Evolutionary conservation across 1,284 basidiomycete species (phyloP), one percentile per base, ranked within the genome.

Genomic region (Somion occarium): DNA sequence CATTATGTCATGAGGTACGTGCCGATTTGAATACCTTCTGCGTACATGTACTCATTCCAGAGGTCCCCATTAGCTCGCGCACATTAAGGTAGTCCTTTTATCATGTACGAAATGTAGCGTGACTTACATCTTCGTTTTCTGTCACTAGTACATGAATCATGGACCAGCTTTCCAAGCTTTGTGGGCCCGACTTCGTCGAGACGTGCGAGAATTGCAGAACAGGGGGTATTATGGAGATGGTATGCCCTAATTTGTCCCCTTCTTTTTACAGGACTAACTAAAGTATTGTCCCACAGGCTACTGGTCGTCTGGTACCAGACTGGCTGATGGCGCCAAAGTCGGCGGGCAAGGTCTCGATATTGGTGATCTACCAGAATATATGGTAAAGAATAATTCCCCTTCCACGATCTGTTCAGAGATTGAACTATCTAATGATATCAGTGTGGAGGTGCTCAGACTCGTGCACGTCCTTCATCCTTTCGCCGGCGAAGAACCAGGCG

Each of bases 201-300:
- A 91, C 63, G 84, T 91, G 11, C 69, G 77, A 23, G 73, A 71
- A n/a, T 70, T 91, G 18, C 88, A 89, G 61, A 70, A 69, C 45
- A 79, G 73, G 64, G 88, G 85, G 15, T 91, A 91, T 63, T 90
- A 83, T 53, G 88, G 89, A 0, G 88, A 91, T 63, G 89, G 88
- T 87, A 46, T 23, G 68, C 49, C 27, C 25, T 39, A 39, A 20
- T 56, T 22, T 44, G 15, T 48, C 7, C 34, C 24, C 44, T n/a
- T 26, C 24, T 54, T 27, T 49, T 53, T 19, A 30, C n/a, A 20
- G 22, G 23, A 34, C 44, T 51, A 20, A 38, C 44, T 49, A 30
- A n/a, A n/a, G n/a, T 51, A 13, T 45, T 46, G 9, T 44, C 38
- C 43, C 15, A 24, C 54, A 90, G 87, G 87, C 3, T 88, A 85